A percentile compares a stretch with the other conserved stretches of the same genome.
Conservation (phyloP, 2,329 filamentous ascomycete genomes). For the Alternaria arborescens region DNA sequence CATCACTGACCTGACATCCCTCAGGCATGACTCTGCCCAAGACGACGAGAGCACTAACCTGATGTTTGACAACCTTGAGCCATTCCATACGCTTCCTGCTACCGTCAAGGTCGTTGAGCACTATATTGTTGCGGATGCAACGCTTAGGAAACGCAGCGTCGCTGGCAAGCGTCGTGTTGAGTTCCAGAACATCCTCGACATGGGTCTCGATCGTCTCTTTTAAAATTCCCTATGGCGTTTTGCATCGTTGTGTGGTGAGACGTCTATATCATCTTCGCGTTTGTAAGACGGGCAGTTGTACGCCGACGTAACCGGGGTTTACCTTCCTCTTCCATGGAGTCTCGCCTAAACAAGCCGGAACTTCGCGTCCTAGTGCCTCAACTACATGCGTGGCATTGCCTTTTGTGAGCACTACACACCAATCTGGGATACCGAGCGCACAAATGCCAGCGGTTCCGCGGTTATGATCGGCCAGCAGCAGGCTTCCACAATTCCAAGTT, state of each 20-base stretch:
- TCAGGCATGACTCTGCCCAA: conserved; percentile 40
- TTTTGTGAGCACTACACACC: background rate
- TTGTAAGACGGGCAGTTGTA: background rate
- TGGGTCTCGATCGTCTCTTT: conserved; percentile 28
- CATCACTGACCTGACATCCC: background rate
- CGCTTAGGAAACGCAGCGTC: conserved; percentile 34
- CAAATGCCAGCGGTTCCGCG: background rate
- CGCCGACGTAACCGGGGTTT: background rate
- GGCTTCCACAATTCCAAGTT: background rate
- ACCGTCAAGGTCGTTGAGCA: conserved; percentile 37
- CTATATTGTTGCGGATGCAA: conserved; percentile 36
- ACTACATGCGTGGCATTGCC: background rate
- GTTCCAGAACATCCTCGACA: conserved; percentile 40
- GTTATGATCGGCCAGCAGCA: background rate
- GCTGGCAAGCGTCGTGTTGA: conserved; percentile 41
- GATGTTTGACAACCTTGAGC: conserved; percentile 34
- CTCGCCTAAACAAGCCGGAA: background rate
- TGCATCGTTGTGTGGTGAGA: background rate
- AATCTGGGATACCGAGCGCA: background rate
- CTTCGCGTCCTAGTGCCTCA: background rate
- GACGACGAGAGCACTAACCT: conserved; percentile 32
- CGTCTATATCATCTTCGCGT: background rate
- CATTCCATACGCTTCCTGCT: conserved; percentile 32
- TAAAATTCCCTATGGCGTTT: conserved; percentile 1
- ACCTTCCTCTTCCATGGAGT: background rate